phyloP scores from a whole-genome alignment of 306 rosid genomes.

The Rosa persica region DNA sequence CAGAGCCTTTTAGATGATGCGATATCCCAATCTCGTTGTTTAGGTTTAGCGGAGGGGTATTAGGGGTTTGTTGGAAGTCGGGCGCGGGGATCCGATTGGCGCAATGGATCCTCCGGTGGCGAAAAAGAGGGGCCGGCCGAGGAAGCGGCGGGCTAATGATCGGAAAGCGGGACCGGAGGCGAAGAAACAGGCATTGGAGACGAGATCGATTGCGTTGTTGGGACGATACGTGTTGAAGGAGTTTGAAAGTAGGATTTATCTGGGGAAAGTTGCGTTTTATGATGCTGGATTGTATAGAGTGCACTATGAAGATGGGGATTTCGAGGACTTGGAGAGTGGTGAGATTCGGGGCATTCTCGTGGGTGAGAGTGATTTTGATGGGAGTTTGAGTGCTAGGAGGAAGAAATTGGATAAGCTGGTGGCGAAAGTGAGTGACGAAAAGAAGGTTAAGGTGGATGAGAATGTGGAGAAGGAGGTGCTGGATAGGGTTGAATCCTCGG shows the following conservation, averaged over 20 bases:
- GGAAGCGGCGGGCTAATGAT: conserved; percentile 63
- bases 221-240: conserved; percentile 70
- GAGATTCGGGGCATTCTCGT: conserved; percentile 66
- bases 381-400: conserved; percentile 42
- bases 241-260: conserved; percentile 54
- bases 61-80: conserved; percentile 14
- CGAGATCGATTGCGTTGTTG: conserved; percentile 48
- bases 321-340: conserved; percentile 76
- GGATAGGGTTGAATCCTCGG: conserved; percentile 31
- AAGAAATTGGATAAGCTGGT: conserved; percentile 46
- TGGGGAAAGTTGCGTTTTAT: conserved; percentile 74
- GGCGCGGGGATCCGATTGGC: conserved; percentile 23
- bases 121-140: conserved; percentile 88
- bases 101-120: conserved; percentile 67
- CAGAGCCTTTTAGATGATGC: conserved; percentile 27
- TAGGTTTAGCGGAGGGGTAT: neutral
- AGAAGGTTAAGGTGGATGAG: neutral
- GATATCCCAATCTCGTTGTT: neutral
- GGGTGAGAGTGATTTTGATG: conserved; percentile 38
- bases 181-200: conserved; percentile 44
- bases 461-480: conserved; percentile 26
- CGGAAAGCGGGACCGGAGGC: conserved; percentile 37
- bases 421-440: conserved; percentile 18
- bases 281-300: conserved; percentile 69
- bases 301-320: conserved; percentile 79